Percentiles rank a stretch among this genome's conserved stretches.
These are phyloP conservation scores for Dactylellina haptotyla DNA, from an alignment of 2,329 filamentous ascomycete genomes.

Conservation along the genomic window DNA sequence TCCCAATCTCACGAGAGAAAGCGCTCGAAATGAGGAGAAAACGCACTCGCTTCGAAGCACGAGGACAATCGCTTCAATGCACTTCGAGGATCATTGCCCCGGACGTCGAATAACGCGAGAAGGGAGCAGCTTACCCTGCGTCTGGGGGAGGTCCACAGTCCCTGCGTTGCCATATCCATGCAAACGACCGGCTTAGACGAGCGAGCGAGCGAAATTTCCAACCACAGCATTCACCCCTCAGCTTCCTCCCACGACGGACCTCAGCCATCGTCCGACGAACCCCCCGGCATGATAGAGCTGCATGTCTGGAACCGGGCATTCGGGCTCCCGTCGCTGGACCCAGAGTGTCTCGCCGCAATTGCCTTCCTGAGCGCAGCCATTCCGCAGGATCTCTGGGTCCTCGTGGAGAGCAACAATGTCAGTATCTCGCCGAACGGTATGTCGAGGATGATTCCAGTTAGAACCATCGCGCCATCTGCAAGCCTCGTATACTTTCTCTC, in stretches of 20 bases:
- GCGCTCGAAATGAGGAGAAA: too few relatives aligned
- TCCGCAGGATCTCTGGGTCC: constrained; percentile 71
- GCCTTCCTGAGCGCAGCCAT: constrained; percentile 76
- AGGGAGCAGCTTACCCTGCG: constrained; percentile 24
- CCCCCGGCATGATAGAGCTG: constrained; percentile 69
- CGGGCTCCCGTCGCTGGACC: constrained; percentile 86
- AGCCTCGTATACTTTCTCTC: background rate
- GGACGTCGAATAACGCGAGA: constrained; percentile 41
- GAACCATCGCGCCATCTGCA: constrained; percentile 49
- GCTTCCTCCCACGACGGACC: background rate
- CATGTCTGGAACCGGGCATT: constrained; percentile 93
- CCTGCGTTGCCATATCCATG: constrained; percentile 41
- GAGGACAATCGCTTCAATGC: constrained; percentile 26
- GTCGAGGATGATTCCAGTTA: constrained; percentile 58
- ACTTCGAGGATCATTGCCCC: constrained; percentile 35
- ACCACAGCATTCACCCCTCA: constrained; percentile 2
- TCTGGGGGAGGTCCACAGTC: constrained; percentile 8
- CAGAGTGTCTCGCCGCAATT: constrained; percentile 86
- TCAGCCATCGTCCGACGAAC: background rate
- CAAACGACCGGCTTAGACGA: constrained; percentile 26
- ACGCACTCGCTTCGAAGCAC: constrained; percentile 11
- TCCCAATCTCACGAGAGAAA: too few relatives aligned
- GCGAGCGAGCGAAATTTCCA: constrained; percentile 25
- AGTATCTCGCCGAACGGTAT: constrained; percentile 76
- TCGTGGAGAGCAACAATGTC: constrained; percentile 78